These are phyloP conservation scores for Cyclostephanos tholiformis DNA, from an alignment of 108 stramenopile genomes.

Conservation along the genomic window DNA sequence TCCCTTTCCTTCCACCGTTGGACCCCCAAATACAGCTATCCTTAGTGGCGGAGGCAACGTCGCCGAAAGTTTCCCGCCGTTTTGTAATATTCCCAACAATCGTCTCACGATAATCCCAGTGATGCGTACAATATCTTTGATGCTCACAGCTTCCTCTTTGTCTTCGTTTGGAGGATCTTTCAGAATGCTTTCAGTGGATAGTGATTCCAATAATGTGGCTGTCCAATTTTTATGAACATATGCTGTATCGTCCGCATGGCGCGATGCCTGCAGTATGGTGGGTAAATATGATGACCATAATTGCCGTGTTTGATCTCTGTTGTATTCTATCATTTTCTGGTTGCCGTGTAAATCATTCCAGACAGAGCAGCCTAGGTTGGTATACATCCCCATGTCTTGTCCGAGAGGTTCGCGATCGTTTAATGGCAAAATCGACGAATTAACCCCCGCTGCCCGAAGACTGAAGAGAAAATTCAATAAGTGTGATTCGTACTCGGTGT, in stretches of 20 bases:
- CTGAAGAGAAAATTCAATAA: constrained; percentile 33
- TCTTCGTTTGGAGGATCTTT: constrained; percentile 15
- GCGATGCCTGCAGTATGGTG: constrained; percentile 48
- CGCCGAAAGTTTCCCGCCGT: constrained; percentile 4
- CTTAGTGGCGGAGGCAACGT: constrained; percentile 42
- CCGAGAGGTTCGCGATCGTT: constrained; percentile 30
- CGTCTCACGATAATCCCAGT: constrained; percentile 36
- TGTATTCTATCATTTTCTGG: constrained; percentile 5
- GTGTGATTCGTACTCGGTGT: constrained; percentile 20
- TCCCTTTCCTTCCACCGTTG: constrained; percentile 43
- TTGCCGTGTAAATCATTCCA: constrained; percentile 32
- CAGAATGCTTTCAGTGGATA: constrained; percentile 37
- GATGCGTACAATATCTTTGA: constrained; percentile 34
- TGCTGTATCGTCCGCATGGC: constrained; percentile 31
- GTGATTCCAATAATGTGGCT: constrained; percentile 26
- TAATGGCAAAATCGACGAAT: constrained; percentile 17
- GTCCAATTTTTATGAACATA: constrained; percentile 42
- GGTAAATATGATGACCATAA: constrained; percentile 43
- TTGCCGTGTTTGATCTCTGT: constrained; percentile 31
- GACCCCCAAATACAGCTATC: constrained; percentile 54
- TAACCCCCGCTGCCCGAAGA: constrained; percentile 20
- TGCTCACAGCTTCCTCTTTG: constrained; percentile 1
- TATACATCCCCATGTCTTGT: constrained; percentile 38
- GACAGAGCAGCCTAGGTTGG: constrained; percentile 36
- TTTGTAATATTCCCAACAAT: constrained; percentile 36